These are phyloP conservation scores for Skeletonema menzelii DNA, from an alignment of 108 stramenopile species.

Conservation along the genomic window DNA sequence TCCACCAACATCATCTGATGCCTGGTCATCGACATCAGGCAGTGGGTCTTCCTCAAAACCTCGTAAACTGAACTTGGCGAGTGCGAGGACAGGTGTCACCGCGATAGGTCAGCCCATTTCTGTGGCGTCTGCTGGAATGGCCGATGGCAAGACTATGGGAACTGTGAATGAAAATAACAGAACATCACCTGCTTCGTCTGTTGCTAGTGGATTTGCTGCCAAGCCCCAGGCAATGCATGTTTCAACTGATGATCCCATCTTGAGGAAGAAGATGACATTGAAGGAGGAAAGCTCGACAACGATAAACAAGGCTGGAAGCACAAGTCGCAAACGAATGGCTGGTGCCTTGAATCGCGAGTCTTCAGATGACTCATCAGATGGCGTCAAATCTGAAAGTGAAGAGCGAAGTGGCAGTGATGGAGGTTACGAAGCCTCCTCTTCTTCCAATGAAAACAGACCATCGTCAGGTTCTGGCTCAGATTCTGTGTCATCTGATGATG, in stretches of 20 bases:
- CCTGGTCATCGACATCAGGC: constrained; percentile 29
- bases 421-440: constrained; percentile 46
- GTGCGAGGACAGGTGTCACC: not conserved
- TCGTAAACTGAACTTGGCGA: constrained; percentile 9
- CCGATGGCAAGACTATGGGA: constrained; percentile 6
- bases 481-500: constrained; percentile 43
- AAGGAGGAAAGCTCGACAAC: constrained; percentile 6
- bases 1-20: constrained; percentile 28
- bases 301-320: not conserved
- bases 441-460: constrained; percentile 40
- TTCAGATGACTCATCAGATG: constrained; percentile 37
- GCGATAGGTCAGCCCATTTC: not conserved
- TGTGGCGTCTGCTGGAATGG: constrained; percentile 11
- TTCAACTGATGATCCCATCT: constrained; percentile 34
- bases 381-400: constrained; percentile 27
- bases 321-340: constrained; percentile 16
- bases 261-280: constrained; percentile 27
- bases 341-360: constrained; percentile 2
- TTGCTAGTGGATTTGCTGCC: not conserved
- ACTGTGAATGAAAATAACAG: constrained; percentile 1
- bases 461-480: constrained; percentile 39
- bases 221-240: constrained; percentile 32
- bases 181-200: constrained; percentile 2
- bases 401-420: constrained; percentile 35
- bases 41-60: constrained; percentile 25